Base-by-base conservation (phyloP, 1,284 basidiomycete species). In the Naganishia sp. region DNA sequence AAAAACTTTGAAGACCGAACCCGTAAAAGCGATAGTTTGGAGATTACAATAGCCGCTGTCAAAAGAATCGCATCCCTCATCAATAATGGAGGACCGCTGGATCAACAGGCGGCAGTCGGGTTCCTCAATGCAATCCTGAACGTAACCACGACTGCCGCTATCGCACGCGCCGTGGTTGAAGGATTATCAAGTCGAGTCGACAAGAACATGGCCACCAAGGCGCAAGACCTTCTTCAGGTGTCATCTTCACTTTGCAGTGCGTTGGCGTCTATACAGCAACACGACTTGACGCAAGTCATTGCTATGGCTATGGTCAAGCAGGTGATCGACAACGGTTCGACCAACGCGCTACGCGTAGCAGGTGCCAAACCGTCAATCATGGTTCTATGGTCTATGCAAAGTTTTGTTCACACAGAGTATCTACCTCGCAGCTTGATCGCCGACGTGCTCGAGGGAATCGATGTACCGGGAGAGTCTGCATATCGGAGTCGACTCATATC, bases 401-500 rank as follows among this genome's bases (percentile, higher is more conserved):
- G 42, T 28, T 61, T 51, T 41, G 57, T 51, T 17, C 39, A 17
- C 7, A 18, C n/a, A 15, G n/a, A 61, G 15, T 17, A 21, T 13
- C 32, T 61, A 25, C 47, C 57, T 13, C 13, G 13, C 17, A 41
- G 28, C 21, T 50, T 61, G 45, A 61, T 61, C 47, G 35, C 41
- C 32, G 57, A 61, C 23, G 47, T 61, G 9, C 32, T 61, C 10
- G 35, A 28, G 11, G 57, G 57, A 39, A 61, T 61, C 21, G 57
- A 50, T 21, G 49, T 61, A 11, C 50, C 57, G 4, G 57, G 57
- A 18, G 57, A 61, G 50, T 61, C 57, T 28, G 31, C 57, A 6
- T 61, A 50, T 17, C 57, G 57, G 9, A 39, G 57, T 51, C 57
- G 57, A 17, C 57, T 61, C 45, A 51, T 61, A 18, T 39, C 39